Evolutionary conservation across 2,329 filamentous ascomycete species (phyloP).

Genomic region (Fusarium fujikuroi): DNA sequence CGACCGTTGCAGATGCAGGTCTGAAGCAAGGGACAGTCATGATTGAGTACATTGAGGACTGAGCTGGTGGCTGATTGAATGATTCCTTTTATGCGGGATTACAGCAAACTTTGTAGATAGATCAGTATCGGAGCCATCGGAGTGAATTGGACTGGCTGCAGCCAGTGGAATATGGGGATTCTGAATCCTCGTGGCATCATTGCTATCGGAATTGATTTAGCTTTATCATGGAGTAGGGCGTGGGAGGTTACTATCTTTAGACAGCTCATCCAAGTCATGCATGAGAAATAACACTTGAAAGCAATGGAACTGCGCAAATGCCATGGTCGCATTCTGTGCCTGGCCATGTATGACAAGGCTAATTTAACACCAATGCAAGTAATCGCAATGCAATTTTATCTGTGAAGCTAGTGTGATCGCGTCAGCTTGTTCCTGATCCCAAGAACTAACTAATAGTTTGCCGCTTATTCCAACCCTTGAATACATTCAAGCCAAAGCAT

Average conservation of each 20-base stretch:
- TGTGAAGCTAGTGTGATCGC: background rate
- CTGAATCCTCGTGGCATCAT: slow-evolving; percentile 18
- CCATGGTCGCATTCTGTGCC: background rate
- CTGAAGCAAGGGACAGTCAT: slow-evolving; percentile 94
- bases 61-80: slow-evolving; percentile 2
- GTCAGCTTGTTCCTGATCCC: background rate
- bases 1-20: slow-evolving; percentile 81
- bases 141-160: slow-evolving; percentile 32
- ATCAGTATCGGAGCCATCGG: slow-evolving; percentile 34
- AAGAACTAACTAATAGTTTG: background rate
- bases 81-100: slow-evolving; percentile 29
- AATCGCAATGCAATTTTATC: slow-evolving; percentile 3
- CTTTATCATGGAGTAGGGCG: slow-evolving; percentile 10
- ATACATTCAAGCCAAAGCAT: slow-evolving; percentile 3
- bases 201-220: slow-evolving; percentile 18
- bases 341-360: background rate
- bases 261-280: slow-evolving; percentile 12
- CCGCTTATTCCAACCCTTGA: slow-evolving; percentile 11
- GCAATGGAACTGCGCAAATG: background rate
- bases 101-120: slow-evolving; percentile 37
- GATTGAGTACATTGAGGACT: slow-evolving; percentile 84
- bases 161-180: slow-evolving; percentile 19
- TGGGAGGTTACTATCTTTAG: slow-evolving; percentile 34
- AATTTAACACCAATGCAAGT: slow-evolving; percentile 8
- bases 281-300: slow-evolving; percentile 18